A percentile compares a stretch with the other conserved stretches of the same genome.
Evolutionary conservation across 1,284 basidiomycete genomes (phyloP).

Genomic region (Fomes fomentarius): DNA sequence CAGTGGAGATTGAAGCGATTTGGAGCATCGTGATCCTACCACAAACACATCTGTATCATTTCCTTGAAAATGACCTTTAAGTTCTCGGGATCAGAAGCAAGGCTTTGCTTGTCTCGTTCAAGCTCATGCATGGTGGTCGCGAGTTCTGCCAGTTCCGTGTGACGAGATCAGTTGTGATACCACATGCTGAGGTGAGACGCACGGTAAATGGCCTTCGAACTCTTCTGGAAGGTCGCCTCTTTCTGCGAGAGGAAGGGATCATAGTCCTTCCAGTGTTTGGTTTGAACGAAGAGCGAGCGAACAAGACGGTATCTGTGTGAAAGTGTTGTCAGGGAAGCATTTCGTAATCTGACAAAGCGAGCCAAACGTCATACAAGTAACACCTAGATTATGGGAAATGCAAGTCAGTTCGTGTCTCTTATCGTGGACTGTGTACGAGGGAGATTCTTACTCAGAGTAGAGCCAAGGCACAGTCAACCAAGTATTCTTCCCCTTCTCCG

Average conservation of each 20-base stretch:
- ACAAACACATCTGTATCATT: conserved; percentile 89
- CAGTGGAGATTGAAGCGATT: neutral
- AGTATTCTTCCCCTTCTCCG: conserved; percentile 57
- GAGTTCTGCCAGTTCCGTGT: conserved; percentile 49
- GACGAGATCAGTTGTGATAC: neutral
- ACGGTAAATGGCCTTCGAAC: conserved; percentile 80
- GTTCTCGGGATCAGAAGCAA: conserved; percentile 53
- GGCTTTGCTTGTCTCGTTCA: conserved; percentile 47
- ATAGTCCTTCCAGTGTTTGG: conserved; percentile 74
- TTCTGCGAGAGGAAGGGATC: conserved; percentile 91
- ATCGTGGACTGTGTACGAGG: neutral
- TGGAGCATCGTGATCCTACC: conserved; percentile 45
- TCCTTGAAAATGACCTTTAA: conserved; percentile 74
- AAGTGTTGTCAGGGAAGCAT: conserved; percentile 35
- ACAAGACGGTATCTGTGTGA: conserved; percentile 83
- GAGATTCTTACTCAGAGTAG: conserved; percentile 75
- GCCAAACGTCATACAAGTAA: conserved; percentile 9
- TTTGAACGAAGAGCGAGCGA: conserved; percentile 74
- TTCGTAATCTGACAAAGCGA: conserved; percentile 36
- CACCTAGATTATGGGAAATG: conserved; percentile 5
- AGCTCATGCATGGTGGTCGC: conserved; percentile 71
- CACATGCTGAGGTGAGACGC: conserved; percentile 19
- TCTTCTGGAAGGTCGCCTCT: conserved; percentile 81
- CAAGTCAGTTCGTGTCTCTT: too few species aligned
- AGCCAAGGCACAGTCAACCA: conserved; percentile 97